phyloP scores from a whole-genome alignment of 1,284 basidiomycete species.

The Cystobasidium slooffiae region DNA sequence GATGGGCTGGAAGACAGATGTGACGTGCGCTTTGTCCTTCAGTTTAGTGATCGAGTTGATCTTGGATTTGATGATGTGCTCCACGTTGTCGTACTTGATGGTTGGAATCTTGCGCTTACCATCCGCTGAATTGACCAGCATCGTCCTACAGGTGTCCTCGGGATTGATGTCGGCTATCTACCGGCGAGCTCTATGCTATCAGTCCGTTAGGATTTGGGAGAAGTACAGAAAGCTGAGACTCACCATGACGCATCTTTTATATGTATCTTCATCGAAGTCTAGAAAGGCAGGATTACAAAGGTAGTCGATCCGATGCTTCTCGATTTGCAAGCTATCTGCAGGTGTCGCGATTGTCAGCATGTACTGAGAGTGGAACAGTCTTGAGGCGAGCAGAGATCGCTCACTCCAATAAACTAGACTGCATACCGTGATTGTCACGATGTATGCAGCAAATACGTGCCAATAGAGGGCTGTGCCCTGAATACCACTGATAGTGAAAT shows the following conservation, averaged over 20 bases:
- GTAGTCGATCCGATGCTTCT: constrained; percentile 15
- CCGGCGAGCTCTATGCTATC: neutral
- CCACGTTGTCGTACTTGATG: neutral
- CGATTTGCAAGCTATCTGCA: constrained; percentile 18
- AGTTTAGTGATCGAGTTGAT: neutral
- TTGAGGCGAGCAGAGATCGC: too few relatives aligned
- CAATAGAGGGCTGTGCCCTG: constrained; percentile 20
- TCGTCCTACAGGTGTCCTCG: neutral
- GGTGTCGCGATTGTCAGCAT: too few relatives aligned
- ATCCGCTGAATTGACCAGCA: neutral
- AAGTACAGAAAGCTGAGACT: neutral
- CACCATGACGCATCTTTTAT: constrained; percentile 36
- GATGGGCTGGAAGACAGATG: constrained; percentile 12
- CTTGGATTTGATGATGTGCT: constrained; percentile 6
- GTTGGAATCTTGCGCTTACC: neutral
- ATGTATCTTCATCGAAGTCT: constrained; percentile 2
- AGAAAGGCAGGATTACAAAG: constrained; percentile 30
- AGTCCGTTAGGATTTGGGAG: too few relatives aligned
- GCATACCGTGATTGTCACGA: constrained; percentile 26
- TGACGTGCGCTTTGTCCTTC: constrained; percentile 4
- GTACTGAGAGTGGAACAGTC: too few relatives aligned
- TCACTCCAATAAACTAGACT: constrained; percentile 24
- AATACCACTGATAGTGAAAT: constrained; percentile 37
- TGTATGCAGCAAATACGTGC: constrained; percentile 24
- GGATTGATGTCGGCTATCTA: constrained; percentile 35